Evolutionary conservation across 352 stramenopile species (phyloP).

Genomic region (Globisporangium splendens): DNA sequence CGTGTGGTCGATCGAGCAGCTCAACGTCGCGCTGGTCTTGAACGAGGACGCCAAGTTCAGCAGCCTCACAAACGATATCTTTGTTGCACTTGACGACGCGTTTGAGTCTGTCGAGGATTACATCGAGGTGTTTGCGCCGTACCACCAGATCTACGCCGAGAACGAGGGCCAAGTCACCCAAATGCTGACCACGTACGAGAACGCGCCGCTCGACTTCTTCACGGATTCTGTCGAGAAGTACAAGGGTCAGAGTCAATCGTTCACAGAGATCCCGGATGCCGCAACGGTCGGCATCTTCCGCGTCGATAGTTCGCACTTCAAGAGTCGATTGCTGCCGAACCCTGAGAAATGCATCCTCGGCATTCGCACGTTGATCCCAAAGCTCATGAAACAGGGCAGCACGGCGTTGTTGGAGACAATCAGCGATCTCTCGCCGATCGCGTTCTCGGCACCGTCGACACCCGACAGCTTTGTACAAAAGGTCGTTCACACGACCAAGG

Average conservation of each 20-base stretch:
- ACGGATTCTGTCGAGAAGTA: constrained; percentile 83
- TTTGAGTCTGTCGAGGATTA: constrained; percentile 87
- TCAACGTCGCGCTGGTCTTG: constrained; percentile 78
- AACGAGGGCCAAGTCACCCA: constrained; percentile 77
- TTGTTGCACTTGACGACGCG: constrained; percentile 72
- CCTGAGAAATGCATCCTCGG: constrained; percentile 85
- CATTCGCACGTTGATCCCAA: constrained; percentile 79
- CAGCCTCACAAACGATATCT: constrained; percentile 82
- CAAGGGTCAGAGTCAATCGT: constrained; percentile 66
- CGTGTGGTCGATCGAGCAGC: constrained; percentile 69
- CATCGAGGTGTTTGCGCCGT: constrained; percentile 87
- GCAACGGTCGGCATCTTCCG: constrained; percentile 91
- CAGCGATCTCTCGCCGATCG: constrained; percentile 78
- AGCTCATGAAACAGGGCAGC: constrained; percentile 88
- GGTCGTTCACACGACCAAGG: constrained; percentile 84
- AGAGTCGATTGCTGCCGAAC: constrained; percentile 83
- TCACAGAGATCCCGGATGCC: constrained; percentile 79
- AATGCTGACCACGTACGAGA: constrained; percentile 67
- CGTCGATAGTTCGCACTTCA: constrained; percentile 88
- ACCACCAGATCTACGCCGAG: constrained; percentile 77
- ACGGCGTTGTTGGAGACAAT: constrained; percentile 80
- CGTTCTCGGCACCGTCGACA: constrained; percentile 64
- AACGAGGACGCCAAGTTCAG: constrained; percentile 84
- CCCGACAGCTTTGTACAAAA: constrained; percentile 86
- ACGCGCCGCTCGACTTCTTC: constrained; percentile 75